Evolutionary conservation across 2,329 filamentous ascomycete genomes (phyloP), one percentile per base, ranked within the genome.

Genomic region (Botrytis porri): DNA sequence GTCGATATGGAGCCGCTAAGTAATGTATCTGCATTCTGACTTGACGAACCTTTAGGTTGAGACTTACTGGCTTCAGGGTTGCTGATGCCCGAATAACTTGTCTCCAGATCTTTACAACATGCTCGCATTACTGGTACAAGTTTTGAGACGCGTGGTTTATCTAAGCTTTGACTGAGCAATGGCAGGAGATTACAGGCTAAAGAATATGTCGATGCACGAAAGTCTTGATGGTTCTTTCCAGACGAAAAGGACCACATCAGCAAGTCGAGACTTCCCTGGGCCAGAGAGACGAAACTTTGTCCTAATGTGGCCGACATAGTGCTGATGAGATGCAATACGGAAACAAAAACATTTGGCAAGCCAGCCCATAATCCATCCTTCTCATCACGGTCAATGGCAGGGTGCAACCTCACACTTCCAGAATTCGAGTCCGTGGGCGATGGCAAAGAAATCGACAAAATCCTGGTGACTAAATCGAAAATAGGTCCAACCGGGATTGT

Each of bases 301-400:
- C 86, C 86, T 37, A 95, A 84, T 18, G 91, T 87, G 71, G 85
- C 81, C 35, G 89, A 80, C 63, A 96, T 79, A 18, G 84, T 82
- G 14, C 85, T 81, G 35, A 93, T 82, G 1, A 97, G 82, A 35
- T 87, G 82, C 71, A 97, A 83, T n/a, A 89, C 87, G 22, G 92
- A 89, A 22, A 90, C 82, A 79, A 98, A 94, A 57, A 98, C 88
- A 16, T 87, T 85, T 7, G 95, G 93, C 18, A 98, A 85, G 29
- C 88, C 85, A 64, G 87, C 84, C 88, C 92, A 95, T 5, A 98
- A 85, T 62, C 90, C 88, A 70, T 97, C 93, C 74, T 91, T 91
- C 82, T 98, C 95, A 67, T 97, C 93, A 74, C 92, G 88, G 45
- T 90, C 87, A 75, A 96, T 88, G 75, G 93, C 91, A 12, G 90